Evolutionary conservation across 208 protist species (phyloP).

Genomic region (Wallacemonas rigidus): DNA sequence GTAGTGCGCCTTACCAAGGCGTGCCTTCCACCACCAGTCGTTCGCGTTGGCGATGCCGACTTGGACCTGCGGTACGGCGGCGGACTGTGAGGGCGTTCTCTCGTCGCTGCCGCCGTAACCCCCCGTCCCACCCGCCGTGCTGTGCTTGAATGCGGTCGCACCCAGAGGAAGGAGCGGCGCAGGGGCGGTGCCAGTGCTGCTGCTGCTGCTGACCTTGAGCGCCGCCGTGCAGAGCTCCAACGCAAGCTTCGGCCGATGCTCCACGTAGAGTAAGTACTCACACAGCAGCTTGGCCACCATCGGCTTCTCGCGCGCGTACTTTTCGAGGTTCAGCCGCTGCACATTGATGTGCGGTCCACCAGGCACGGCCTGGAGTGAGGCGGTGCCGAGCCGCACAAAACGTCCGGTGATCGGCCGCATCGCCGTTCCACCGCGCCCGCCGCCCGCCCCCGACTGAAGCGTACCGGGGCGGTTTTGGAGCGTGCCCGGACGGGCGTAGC

Average conservation of each 20-base stretch:
- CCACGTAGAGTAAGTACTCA: conserved; percentile 94
- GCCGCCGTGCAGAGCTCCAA: conserved; percentile 85
- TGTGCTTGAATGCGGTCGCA: conserved; percentile 4
- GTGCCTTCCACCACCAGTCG: conserved; percentile 97
- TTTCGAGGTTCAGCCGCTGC: conserved; percentile 82
- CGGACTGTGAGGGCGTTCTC: neutral
- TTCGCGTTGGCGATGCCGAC: conserved; percentile 52
- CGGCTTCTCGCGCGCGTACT: conserved; percentile 88
- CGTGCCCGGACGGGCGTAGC: conserved; percentile 83
- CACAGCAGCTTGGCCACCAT: conserved; percentile 93
- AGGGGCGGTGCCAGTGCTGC: conserved; percentile 5
- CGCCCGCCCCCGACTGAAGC: conserved; percentile 15
- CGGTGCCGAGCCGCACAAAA: conserved; percentile 94
- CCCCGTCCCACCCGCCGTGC: neutral
- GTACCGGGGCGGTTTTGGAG: conserved; percentile 48
- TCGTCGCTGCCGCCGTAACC: neutral
- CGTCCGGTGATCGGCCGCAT: conserved; percentile 87
- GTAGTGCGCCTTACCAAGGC: conserved; percentile 94
- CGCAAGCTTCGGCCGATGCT: conserved; percentile 92
- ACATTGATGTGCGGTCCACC: conserved; percentile 89
- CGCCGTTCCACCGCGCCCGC: conserved; percentile 50
- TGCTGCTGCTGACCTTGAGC: conserved; percentile 26
- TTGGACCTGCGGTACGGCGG: conserved; percentile 22
- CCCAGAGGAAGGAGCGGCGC: conserved; percentile 24
- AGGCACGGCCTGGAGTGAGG: conserved; percentile 78